Percentiles rank a stretch among this genome's conserved stretches.
Conservation (phyloP, 345 rosid species). For the Limnanthes douglasii region DNA sequence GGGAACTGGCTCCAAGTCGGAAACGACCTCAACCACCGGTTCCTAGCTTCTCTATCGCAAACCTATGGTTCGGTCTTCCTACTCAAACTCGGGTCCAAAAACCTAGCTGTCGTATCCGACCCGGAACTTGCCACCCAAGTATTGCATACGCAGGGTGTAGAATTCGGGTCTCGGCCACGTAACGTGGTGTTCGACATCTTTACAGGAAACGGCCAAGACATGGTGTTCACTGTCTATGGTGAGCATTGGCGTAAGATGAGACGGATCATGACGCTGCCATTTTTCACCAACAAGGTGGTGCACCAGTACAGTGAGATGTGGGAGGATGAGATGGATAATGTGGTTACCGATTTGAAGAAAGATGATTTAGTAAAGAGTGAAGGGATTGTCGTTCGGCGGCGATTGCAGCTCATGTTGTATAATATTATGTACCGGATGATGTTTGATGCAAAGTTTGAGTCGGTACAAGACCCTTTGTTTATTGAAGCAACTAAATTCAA, state of each 20-base stretch:
- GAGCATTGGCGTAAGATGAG: conserved; percentile 62
- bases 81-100: conserved; percentile 32
- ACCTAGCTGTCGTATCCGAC: conserved; percentile 32
- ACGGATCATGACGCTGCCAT: conserved; percentile 50
- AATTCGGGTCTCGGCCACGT: conserved; percentile 49
- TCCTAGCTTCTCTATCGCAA: conserved; percentile 30
- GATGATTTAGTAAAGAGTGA: conserved; percentile 8
- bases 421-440: conserved; percentile 57
- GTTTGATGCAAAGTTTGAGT: conserved; percentile 39
- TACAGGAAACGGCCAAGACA: too few species aligned
- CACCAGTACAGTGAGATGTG: conserved; percentile 30
- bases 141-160: conserved; percentile 44
- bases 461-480: conserved; percentile 32
- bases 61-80: conserved; percentile 30
- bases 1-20: conserved; percentile 64
- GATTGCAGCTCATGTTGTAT: conserved; percentile 48
- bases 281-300: conserved; percentile 56
- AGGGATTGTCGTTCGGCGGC: conserved; percentile 32
- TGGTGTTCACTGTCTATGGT: conserved; percentile 56
- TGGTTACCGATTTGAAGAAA: conserved; percentile 22
- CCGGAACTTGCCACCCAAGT: conserved; percentile 38
- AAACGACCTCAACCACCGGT: conserved; percentile 43
- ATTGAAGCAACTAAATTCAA: conserved; percentile 36
- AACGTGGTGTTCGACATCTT: conserved; percentile 48
- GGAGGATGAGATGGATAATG: conserved; percentile 47